phyloP scores from a whole-genome alignment of 1,284 basidiomycete species.

The Sutorius eximius region DNA sequence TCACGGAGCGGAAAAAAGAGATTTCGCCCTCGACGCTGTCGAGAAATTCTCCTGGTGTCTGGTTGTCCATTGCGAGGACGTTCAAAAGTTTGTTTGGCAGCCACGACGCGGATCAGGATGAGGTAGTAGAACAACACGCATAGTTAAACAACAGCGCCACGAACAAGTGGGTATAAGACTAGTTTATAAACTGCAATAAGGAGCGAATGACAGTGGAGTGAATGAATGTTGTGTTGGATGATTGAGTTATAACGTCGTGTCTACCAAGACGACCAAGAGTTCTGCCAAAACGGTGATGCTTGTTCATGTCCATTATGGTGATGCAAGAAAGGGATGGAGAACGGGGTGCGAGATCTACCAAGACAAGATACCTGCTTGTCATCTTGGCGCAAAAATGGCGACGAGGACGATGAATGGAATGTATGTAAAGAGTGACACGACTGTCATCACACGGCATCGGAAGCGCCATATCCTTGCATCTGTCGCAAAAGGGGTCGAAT shows the following conservation, averaged over 20 bases:
- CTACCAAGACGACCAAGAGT: slow-evolving; percentile 21
- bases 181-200: slow-evolving; percentile 30
- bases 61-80: slow-evolving; percentile 27
- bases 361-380: slow-evolving; percentile 14
- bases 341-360: slow-evolving; percentile 12
- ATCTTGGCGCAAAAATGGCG: slow-evolving; percentile 57
- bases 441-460: slow-evolving; percentile 70
- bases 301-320: slow-evolving; percentile 21
- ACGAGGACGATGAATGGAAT: slow-evolving; percentile 73
- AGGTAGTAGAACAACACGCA: slow-evolving; percentile 25
- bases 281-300: slow-evolving; percentile 4
- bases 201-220: slow-evolving; percentile 20
- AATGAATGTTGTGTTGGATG: slow-evolving; percentile 20
- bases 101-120: not conserved
- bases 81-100: slow-evolving; percentile 20
- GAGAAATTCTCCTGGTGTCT: slow-evolving; percentile 46
- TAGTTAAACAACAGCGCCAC: slow-evolving; percentile 26
- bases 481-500: slow-evolving; percentile 31
- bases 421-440: slow-evolving; percentile 69
- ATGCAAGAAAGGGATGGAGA: slow-evolving; percentile 29
- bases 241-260: slow-evolving; percentile 11
- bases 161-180: slow-evolving; percentile 27
- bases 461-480: slow-evolving; percentile 71
- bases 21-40: slow-evolving; percentile 78
- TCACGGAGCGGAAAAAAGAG: slow-evolving; percentile 74